Conservation (phyloP, 148 eudicot genomes). For the Spergularia bocconei region DNA sequence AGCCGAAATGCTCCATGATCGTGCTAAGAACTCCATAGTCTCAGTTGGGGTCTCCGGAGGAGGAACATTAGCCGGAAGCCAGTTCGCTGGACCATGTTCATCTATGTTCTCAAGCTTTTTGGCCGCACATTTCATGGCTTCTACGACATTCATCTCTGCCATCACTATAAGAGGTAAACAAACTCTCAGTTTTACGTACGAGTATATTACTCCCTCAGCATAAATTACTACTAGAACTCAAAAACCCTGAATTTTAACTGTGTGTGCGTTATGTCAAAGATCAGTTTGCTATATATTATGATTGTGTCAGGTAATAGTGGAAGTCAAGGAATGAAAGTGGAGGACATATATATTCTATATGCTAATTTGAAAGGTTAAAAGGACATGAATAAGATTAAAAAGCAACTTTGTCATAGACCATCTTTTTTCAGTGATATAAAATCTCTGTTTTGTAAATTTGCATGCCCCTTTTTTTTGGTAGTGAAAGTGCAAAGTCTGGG, state of each 20-base stretch:
- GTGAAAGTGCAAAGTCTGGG: constrained; percentile 30
- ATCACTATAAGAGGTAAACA: constrained; percentile 7
- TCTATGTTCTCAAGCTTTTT: constrained; percentile 63
- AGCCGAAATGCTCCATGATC: constrained; percentile 95
- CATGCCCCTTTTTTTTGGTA: constrained; percentile 13
- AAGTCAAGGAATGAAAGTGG: constrained; percentile 20
- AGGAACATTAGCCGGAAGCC: constrained; percentile 54
- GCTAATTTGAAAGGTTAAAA: constrained; percentile 16
- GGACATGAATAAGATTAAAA: constrained; percentile 23
- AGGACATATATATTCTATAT: constrained; percentile 11
- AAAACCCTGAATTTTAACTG: neutral
- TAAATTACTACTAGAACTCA: neutral
- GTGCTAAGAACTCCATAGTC: constrained; percentile 81
- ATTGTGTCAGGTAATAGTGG: constrained; percentile 17
- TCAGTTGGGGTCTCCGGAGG: constrained; percentile 80
- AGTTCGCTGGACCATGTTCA: constrained; percentile 49
- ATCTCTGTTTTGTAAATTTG: constrained; percentile 5
- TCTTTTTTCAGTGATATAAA: constrained; percentile 16
- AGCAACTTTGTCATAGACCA: constrained; percentile 22
- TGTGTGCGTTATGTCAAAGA: neutral
- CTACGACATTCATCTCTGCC: constrained; percentile 27
- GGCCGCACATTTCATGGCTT: constrained; percentile 22
- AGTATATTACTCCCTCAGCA: neutral
- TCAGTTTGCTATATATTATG: constrained; percentile 9
- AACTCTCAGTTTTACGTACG: neutral